Evolutionary conservation across 257 asterid species (phyloP).

Genomic region (Vinca minor): DNA sequence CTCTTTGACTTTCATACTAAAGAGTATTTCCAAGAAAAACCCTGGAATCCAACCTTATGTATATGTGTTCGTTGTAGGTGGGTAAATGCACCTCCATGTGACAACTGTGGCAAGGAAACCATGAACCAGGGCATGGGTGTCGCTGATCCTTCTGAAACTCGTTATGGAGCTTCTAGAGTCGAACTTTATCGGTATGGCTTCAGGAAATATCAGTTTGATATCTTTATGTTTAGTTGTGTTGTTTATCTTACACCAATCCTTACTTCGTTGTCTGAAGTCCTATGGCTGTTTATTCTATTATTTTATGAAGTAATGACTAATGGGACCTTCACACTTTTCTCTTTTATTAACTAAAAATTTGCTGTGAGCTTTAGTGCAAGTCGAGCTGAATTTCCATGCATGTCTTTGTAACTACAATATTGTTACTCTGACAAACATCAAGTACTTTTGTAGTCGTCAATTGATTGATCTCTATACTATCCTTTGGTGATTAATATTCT

Average conservation of each 20-base stretch:
- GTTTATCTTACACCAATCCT: not conserved
- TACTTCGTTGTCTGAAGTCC: not conserved
- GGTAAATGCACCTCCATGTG: conserved; percentile 93
- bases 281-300: not conserved
- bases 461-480: not conserved
- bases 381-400: not conserved
- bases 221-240: not conserved
- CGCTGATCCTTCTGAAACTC: conserved; percentile 53
- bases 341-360: not conserved
- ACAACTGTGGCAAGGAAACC: conserved; percentile 62
- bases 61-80: conserved; percentile 36
- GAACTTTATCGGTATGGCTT: conserved; percentile 65
- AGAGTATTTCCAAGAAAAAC: not conserved
- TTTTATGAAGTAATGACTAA: not conserved
- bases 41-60: not conserved
- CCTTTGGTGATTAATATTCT: not conserved
- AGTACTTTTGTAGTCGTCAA: not conserved
- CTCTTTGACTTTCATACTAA: not conserved
- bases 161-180: conserved; percentile 70
- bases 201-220: not conserved
- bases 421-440: not conserved
- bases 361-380: not conserved
- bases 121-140: conserved; percentile 64
- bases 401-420: not conserved
- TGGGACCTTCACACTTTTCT: no score